A percentile compares a stretch with the other conserved stretches of the same genome.
Conservation (phyloP, 768 basidiomycete genomes). For the Ramaria rubella region DNA sequence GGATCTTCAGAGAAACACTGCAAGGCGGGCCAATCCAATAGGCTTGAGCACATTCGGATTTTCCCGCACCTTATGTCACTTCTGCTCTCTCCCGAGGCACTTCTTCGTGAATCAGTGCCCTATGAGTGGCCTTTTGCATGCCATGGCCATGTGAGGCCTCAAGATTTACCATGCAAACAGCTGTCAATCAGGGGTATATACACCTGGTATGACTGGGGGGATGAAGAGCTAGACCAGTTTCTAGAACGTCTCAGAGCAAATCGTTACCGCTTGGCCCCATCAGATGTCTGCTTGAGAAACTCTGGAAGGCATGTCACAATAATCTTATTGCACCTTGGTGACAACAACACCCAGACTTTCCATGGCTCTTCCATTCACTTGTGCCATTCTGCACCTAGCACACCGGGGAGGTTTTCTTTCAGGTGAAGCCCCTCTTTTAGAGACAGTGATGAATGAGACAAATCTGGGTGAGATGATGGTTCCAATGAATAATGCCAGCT, state of each 20-base stretch:
- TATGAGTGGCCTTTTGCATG: not conserved
- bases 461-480: not conserved
- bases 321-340: not conserved
- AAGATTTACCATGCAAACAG: not conserved
- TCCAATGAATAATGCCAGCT: not conserved
- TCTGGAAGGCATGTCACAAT: not conserved
- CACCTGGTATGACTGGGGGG: not conserved
- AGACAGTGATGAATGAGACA: not conserved
- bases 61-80: too few species aligned
- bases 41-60: too few species aligned
- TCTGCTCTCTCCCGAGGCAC: not conserved
- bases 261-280: not conserved
- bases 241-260: not conserved
- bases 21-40: too few species aligned
- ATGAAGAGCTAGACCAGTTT: not conserved
- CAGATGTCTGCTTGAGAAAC: not conserved
- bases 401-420: not conserved
- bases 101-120: not conserved
- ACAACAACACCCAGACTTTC: not conserved
- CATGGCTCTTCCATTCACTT: not conserved
- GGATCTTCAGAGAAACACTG: too few species aligned
- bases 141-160: not conserved
- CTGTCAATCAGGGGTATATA: not conserved
- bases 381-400: not conserved
- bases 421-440: not conserved